These are phyloP conservation scores for Ciborinia camelliae DNA, from an alignment of 2,329 filamentous ascomycete genomes.

Conservation along the genomic window DNA sequence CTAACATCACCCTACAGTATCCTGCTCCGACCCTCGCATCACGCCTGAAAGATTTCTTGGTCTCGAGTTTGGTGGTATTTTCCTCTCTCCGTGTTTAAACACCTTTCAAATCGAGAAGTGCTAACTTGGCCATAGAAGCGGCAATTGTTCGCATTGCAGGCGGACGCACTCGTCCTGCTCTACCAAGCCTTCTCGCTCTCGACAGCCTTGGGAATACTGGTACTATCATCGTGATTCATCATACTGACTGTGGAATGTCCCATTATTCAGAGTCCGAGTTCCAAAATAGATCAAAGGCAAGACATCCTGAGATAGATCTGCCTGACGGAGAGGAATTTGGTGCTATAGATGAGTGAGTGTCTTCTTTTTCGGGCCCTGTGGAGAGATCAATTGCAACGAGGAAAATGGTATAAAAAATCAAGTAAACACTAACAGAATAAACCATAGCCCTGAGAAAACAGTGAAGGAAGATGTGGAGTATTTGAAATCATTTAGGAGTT, in stretches of 20 bases:
- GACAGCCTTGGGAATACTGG: slow-evolving; percentile 16
- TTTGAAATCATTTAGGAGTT: slow-evolving; percentile 19
- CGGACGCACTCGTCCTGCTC: slow-evolving; percentile 17
- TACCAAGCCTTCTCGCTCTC: slow-evolving; percentile 13
- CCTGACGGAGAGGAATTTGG: slow-evolving; percentile 17
- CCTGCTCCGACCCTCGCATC: slow-evolving; percentile 22
- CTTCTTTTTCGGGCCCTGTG: too few species aligned
- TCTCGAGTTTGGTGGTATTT: slow-evolving; percentile 20
- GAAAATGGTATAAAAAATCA: not conserved
- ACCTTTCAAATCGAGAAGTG: not conserved
- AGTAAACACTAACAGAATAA: not conserved
- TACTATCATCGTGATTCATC: slow-evolving; percentile 24
- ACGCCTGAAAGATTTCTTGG: slow-evolving; percentile 20
- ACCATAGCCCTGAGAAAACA: slow-evolving; percentile 20
- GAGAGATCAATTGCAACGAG: too few species aligned
- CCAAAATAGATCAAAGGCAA: slow-evolving; percentile 9
- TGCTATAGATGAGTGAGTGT: slow-evolving; percentile 20
- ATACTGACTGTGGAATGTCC: slow-evolving; percentile 25
- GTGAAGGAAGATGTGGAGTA: slow-evolving; percentile 24
- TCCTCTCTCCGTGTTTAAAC: not conserved
- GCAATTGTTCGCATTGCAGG: slow-evolving; percentile 25
- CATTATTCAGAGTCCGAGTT: slow-evolving; percentile 19
- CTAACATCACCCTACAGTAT: not conserved
- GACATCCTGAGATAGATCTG: slow-evolving; percentile 20
- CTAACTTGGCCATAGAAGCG: slow-evolving; percentile 10